Base-by-base conservation (phyloP, 2,329 filamentous ascomycete genomes). In the Davidsoniella australis region DNA sequence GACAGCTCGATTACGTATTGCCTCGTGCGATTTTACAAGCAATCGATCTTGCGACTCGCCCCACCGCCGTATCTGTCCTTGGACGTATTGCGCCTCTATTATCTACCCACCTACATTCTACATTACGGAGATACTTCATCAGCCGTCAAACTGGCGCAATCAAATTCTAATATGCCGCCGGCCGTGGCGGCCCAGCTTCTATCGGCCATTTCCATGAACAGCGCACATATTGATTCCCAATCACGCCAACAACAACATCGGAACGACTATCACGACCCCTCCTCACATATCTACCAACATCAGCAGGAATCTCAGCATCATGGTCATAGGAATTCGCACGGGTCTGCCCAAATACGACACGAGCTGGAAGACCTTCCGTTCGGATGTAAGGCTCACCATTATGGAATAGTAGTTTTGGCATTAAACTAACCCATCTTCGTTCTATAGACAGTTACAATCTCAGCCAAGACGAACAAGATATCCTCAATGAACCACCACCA, bases 291-390 rank as follows among this genome's bases (percentile, higher is more conserved):
- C 14, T 41, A 45, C 16, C 44, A 45, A 41, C 36, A 40, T 36
- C 41, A 18, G 18, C 29, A 18, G 2, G 6, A n/a, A 46, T 17
- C 29, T 4, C 14, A 24, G n/a, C 41, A 43, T 23, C 20, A 29
- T 45, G 42, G 14, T 10, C 42, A n/a, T 23, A 45, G 14, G 10
- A 20, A 16, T 24, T 16, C 26, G 5, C 43, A 46, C 4, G 44
- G 16, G 20, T 26, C 41, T 36, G 23, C 2, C 23, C 36, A 52
- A 26, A 17, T 66, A 12, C 50, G 41, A 14, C 40, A 71, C 58
- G 68, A 75, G 57, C 64, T 69, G 17, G 29, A 45, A 50, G 68
- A 72, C 55, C 65, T 74, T 59, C 74, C 76, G 37, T 83, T 83
- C 70, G 80, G 79, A 59, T 83, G 79, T 83, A 70, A 57, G 78